These are phyloP conservation scores for Prunus campanulata DNA, from an alignment of 306 rosid genomes.

Conservation along the genomic window DNA sequence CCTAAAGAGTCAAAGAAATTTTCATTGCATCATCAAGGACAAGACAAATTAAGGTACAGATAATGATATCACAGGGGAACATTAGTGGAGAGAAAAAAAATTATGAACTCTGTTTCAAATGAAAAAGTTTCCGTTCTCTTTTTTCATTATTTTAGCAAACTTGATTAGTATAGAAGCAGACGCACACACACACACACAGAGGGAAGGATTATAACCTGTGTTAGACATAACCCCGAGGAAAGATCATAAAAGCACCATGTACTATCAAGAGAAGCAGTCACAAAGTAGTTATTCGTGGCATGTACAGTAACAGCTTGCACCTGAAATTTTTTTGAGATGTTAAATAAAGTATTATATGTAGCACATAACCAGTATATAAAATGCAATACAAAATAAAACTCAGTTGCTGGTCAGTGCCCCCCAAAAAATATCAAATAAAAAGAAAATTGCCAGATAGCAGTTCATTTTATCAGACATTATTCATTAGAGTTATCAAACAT, in stretches of 20 bases:
- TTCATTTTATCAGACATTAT: background rate
- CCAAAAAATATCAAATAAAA: background rate
- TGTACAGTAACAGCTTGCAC: constrained; percentile 98
- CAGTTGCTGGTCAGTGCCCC: background rate
- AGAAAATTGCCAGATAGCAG: background rate
- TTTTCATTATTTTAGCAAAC: background rate
- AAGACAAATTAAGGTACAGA: background rate
- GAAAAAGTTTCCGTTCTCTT: background rate
- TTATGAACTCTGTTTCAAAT: background rate
- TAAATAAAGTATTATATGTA: background rate
- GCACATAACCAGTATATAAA: background rate
- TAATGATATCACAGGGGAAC: background rate
- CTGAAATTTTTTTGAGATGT: constrained; percentile 37
- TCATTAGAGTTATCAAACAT: background rate
- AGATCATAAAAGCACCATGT: constrained; percentile 97
- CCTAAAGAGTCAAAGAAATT: constrained; percentile 46
- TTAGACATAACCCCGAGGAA: constrained; percentile 84
- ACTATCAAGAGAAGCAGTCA: constrained; percentile 93
- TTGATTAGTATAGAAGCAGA: background rate
- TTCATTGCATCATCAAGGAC: background rate
- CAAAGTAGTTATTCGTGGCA: constrained; percentile 89
- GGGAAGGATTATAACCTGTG: constrained; percentile 59
- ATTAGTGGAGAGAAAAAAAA: no score
- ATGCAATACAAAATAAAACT: background rate
- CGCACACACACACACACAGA: background rate